phyloP scores from a whole-genome alignment of 106 monocot genomes.

The Cymbidium sinense region DNA sequence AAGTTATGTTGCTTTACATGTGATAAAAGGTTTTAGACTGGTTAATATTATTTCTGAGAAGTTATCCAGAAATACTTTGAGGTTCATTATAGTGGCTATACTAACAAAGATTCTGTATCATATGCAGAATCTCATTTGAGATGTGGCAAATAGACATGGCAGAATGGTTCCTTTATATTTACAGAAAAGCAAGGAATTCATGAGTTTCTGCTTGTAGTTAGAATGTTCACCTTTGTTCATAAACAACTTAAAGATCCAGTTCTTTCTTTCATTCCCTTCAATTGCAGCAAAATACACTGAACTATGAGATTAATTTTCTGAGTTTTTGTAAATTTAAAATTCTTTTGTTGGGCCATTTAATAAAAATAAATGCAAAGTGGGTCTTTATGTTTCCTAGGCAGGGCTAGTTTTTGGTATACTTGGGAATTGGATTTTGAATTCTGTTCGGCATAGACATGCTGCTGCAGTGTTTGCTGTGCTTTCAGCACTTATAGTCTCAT shows the following conservation, averaged over 20 bases:
- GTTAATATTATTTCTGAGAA: neutral
- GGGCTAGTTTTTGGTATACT: neutral
- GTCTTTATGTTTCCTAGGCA: neutral
- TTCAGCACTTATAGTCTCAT: neutral
- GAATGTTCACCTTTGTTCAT: neutral
- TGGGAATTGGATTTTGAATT: neutral
- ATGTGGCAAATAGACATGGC: neutral
- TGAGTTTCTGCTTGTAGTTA: neutral
- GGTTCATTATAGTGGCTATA: neutral
- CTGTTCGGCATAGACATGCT: neutral
- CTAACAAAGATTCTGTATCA: neutral
- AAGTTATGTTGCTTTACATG: neutral
- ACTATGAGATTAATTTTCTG: neutral
- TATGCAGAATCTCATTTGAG: neutral
- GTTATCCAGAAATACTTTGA: constrained; percentile 2
- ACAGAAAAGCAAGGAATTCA: neutral
- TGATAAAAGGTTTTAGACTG: neutral
- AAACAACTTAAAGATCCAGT: neutral
- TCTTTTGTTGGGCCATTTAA: neutral
- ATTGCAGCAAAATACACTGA: neutral
- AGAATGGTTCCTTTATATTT: neutral
- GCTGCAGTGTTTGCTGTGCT: neutral
- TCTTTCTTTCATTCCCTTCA: neutral
- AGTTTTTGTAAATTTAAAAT: neutral
- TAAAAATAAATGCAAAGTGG: neutral